Evolutionary conservation across 495 filamentous ascomycete genomes (phyloP).

Genomic region (Daldinia childiae): DNA sequence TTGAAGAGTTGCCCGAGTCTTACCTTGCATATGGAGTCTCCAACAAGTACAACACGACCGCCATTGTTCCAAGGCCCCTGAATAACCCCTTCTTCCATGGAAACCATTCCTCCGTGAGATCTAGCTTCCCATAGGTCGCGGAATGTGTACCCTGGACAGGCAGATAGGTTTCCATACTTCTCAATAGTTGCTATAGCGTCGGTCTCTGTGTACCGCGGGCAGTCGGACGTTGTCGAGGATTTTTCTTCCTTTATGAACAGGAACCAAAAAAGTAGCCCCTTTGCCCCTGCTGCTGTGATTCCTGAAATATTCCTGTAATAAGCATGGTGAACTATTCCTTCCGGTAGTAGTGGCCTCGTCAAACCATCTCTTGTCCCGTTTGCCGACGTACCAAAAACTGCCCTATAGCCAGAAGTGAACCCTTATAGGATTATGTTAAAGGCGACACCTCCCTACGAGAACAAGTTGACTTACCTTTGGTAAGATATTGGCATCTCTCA

Average conservation of each 20-base stretch:
- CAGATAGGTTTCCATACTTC: constrained; percentile 29
- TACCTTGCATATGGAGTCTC: constrained; percentile 36
- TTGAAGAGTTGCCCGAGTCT: not conserved
- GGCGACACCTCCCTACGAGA: not conserved
- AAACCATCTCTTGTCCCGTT: not conserved
- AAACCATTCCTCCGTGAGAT: constrained; percentile 35
- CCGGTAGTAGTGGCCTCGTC: constrained; percentile 9
- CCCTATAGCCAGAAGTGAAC: constrained; percentile 32
- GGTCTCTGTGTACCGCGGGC: constrained; percentile 29
- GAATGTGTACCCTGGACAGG: constrained; percentile 39
- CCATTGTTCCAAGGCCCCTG: constrained; percentile 38
- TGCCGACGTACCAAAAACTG: constrained; percentile 40
- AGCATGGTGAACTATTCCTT: constrained; percentile 26
- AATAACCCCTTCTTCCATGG: constrained; percentile 42
- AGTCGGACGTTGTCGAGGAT: constrained; percentile 21
- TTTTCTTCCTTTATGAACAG: constrained; percentile 40
- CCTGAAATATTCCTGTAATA: constrained; percentile 38
- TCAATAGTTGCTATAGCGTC: constrained; percentile 32
- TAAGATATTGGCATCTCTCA: not conserved
- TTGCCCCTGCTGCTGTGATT: constrained; percentile 17
- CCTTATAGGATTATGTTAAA: not conserved
- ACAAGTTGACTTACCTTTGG: not conserved
- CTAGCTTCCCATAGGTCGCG: constrained; percentile 35
- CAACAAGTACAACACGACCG: constrained; percentile 39
- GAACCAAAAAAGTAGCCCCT: constrained; percentile 45